phyloP scores from a whole-genome alignment of 2,329 filamentous ascomycete species.

The Verticillium albo-atrum region DNA sequence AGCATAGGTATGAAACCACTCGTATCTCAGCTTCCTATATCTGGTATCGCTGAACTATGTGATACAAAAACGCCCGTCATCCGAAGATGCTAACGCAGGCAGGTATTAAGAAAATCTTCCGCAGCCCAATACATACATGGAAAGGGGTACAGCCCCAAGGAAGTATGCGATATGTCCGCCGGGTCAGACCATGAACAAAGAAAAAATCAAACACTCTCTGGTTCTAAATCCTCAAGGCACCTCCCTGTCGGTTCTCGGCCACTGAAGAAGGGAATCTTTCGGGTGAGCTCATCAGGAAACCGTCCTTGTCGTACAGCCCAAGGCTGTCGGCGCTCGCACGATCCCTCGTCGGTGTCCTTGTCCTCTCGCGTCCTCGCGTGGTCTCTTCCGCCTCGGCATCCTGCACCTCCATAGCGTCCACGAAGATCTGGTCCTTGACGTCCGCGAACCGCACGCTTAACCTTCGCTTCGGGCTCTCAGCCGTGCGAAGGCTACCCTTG shows the following conservation, averaged over 20 bases:
- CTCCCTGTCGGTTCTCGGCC: constrained; percentile 5
- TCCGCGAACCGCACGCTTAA: constrained; percentile 6
- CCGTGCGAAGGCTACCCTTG: constrained; percentile 1
- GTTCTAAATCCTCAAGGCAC: constrained; percentile 23
- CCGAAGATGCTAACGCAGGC: neutral
- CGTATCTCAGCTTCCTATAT: neutral
- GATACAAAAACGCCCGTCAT: neutral
- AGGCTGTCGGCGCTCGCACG: constrained; percentile 32
- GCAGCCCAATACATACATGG: neutral
- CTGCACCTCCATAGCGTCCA: constrained; percentile 17
- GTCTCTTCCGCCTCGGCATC: neutral
- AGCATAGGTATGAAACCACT: neutral
- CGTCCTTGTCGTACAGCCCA: constrained; percentile 40
- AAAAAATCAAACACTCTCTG: neutral
- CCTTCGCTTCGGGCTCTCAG: constrained; percentile 8
- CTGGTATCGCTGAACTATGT: neutral
- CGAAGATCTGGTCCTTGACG: constrained; percentile 23
- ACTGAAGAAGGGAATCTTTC: constrained; percentile 20
- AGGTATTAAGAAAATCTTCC: neutral
- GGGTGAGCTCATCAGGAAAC: constrained; percentile 38
- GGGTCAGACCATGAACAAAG: neutral
- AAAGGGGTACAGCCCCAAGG: neutral
- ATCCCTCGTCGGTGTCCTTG: constrained; percentile 9
- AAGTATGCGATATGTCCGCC: neutral
- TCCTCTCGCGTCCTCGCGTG: neutral